Base-by-base conservation (phyloP, 1,139 yeast species). In the Taphrina communis region DNA sequence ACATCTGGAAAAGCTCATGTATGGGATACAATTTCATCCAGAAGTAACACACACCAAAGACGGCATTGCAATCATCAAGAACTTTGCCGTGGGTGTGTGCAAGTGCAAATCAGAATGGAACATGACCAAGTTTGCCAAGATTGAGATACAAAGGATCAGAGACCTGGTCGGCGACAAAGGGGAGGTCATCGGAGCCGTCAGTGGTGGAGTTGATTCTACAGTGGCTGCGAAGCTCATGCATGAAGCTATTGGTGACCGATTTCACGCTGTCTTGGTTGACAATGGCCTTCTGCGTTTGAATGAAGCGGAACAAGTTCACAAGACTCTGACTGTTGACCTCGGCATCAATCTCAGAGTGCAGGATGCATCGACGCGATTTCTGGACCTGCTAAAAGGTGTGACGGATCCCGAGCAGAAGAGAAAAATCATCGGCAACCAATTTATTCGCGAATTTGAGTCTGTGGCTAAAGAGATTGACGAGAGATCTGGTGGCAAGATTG, bases 191-290 rank as follows among this genome's bases (percentile, higher is more conserved):
- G 99, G 99, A 82, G 99, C 99, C 69, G 99, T 94, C 75, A 90
- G 97, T 71, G 99, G 99, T 77, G 99, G 99, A 83, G 99, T 95
- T 73, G 99, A 94, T 81, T 94, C 99, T 69, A 94, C 99, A 61
- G 99, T 95, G 72, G 99, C 98, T 74, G 97, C 99, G 74, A 94
- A 94, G 83, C 85, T 94, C 78, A 89, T 94, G 96, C 89, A 92
- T 74, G 97, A 90, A 82, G 99, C 99, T 73, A 94, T 94, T 80
- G 99, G 99, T 78, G 95, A 90, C 77, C 87, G 99, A 80, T 94
- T 94, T 89, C 99, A 94, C 77, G 99, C 99, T 72, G 92, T 94
- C 76, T 86, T 92, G 78, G 99, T 94, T 72, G 99, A 94, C 82
- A 94, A 94, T 78, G 99, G 99, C 80, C 94, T 94, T 76, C 88